A percentile compares a stretch with the other conserved stretches of the same genome.
Conservation (phyloP, 2,329 filamentous ascomycete genomes). For the Colletotrichum lupini region DNA sequence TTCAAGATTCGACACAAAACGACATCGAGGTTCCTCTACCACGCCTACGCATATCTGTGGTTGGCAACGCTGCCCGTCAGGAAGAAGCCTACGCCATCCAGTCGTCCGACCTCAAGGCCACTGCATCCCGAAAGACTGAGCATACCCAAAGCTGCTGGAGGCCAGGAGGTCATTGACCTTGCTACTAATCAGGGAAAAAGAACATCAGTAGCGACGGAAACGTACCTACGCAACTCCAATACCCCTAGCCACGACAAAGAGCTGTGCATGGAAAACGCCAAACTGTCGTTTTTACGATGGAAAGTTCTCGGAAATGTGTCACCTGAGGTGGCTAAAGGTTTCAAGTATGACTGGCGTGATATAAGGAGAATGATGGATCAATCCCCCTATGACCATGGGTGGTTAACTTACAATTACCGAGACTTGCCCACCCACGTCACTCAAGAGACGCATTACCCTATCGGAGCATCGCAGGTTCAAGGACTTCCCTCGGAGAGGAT, state of each 20-base stretch:
- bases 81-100: not conserved
- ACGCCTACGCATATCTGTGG: constrained; percentile 3
- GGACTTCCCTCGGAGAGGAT: not conserved
- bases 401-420: not conserved
- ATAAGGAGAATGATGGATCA: constrained; percentile 1
- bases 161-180: not conserved
- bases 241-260: not conserved
- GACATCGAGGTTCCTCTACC: not conserved
- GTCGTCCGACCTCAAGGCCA: not conserved
- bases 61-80: constrained; percentile 3
- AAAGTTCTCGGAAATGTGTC: not conserved
- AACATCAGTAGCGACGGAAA: not conserved
- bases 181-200: accelerated
- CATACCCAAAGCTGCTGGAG: not conserved
- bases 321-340: not conserved
- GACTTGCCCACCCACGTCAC: not conserved
- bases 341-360: not conserved
- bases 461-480: not conserved
- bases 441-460: not conserved
- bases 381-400: not conserved
- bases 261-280: constrained; percentile 4
- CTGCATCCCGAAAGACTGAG: not conserved
- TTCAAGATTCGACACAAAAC: not conserved
- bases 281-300: constrained; percentile 13
- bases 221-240: not conserved